These are phyloP conservation scores for Periconia sp. DNA, from an alignment of 2,329 filamentous ascomycete species.

Conservation along the genomic window DNA sequence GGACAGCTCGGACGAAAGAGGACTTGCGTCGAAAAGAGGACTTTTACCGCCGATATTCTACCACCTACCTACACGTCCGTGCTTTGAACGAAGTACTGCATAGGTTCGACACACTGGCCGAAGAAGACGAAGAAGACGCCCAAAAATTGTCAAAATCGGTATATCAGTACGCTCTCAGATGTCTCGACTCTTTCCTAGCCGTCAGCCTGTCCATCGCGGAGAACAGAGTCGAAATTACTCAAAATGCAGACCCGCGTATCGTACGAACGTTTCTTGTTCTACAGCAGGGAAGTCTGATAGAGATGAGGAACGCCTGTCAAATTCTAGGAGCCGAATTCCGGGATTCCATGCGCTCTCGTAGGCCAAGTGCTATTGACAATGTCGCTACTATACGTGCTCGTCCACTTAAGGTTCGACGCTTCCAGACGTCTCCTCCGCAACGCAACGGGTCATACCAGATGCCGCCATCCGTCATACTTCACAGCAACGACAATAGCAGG, in stretches of 20 bases:
- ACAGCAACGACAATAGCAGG: constrained; percentile 57
- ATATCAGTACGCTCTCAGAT: constrained; percentile 41
- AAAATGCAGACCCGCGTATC: constrained; percentile 62
- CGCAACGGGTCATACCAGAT: constrained; percentile 39
- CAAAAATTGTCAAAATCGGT: constrained; percentile 43
- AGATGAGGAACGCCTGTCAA: constrained; percentile 65
- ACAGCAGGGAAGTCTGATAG: constrained; percentile 63
- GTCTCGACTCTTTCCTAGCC: constrained; percentile 43
- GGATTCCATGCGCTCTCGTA: constrained; percentile 26
- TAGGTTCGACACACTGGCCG: constrained; percentile 54
- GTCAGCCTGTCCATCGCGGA: constrained; percentile 45
- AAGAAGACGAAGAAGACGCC: constrained; percentile 58
- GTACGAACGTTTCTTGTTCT: constrained; percentile 65
- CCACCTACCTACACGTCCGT: constrained; percentile 62
- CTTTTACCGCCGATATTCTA: constrained; percentile 63
- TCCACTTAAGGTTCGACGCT: constrained; percentile 36
- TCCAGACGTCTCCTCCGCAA: constrained; percentile 41
- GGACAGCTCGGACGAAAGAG: constrained; percentile 52
- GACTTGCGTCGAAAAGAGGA: constrained; percentile 43
- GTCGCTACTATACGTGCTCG: constrained; percentile 35
- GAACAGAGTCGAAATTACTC: constrained; percentile 55
- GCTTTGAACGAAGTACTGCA: constrained; percentile 62
- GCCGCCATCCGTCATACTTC: constrained; percentile 49
- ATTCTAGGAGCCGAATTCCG: constrained; percentile 53
- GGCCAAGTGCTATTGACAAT: constrained; percentile 26